Base-by-base conservation (phyloP, 2,329 filamentous ascomycete species). In the Stemphylium vesicarium region DNA sequence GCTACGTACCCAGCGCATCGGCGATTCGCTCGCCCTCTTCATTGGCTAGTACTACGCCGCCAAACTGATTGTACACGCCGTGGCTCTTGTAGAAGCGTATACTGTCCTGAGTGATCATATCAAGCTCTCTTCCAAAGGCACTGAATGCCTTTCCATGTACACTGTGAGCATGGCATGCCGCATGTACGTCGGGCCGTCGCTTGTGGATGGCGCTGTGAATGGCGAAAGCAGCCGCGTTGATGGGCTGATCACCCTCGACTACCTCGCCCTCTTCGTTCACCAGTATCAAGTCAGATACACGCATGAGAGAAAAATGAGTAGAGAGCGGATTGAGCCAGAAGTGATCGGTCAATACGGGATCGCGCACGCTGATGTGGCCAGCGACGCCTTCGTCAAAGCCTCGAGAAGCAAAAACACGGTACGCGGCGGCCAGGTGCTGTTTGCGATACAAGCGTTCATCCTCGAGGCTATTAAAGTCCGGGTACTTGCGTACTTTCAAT, bases 91-190 rank as follows among this genome's bases (percentile, higher is more conserved):
- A 76, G 60, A 80, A 81, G 2, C 78, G 65, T 42, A 79, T 60
- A 33, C 73, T 73, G 53, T 82, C 80, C 53, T 82, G 80, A 0
- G 79, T 82, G 29, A 81, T 79, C 75, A 79, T 78, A 39, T 81
- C 78, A 9, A 81, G 65, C 51, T 77, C 70, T 26, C 75, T 64
- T 0, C 80, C 80, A 62, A 82, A 82, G 1, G 75, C 77, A 15
- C 73, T 76, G 48, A 75, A 82, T 0, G 79, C 80, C 56, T 81
- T 81, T 4, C 80, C 80, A 50, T 79, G 75, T 1, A 79, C 75
- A 29, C 70, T 76, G 54, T 81, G 80, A 13, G 78, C 77, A 62
- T 80, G 79, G 48, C 77, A 79, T 7, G 77, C 77, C 1, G 73
- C 77, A 59, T 77, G 66, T 3, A 78, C 71, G 50, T 78, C 75